Base-by-base conservation (phyloP, 306 rosid species). In the Alnus rubra region DNA sequence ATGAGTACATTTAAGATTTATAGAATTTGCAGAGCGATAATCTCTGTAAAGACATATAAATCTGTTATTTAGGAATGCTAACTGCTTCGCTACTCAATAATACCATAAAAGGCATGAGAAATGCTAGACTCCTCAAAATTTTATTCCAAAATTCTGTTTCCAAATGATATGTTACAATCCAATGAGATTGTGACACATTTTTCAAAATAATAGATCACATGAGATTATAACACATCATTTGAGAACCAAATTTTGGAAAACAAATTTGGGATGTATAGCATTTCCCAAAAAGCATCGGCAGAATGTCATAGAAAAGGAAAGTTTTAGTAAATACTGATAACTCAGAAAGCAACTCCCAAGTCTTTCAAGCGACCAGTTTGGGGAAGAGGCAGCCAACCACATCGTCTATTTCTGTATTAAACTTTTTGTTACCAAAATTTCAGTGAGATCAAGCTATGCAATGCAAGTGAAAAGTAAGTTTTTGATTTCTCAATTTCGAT, bases 381-480 rank as follows among this genome's bases (percentile, higher is more conserved):
- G 39, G 14, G 2, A 33, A 33, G 37, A 33, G 37, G 37, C 37
- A 42, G 45, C 45, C 45, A 78, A 74, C 78, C 76, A 16, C 75
- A 75, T 74, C 70, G 30, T 37, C 64, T 74, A 30, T 68, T 78
- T 68, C 73, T 51, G 69, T 44, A 79, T 42, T 47, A 78, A 19
- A 68, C 81, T 63, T 44, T 49, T 44, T 49, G 87, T 49, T 47
- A 54, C 81, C n/a, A 77, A 80, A 82, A 80, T 69, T 62, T 73
- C 80, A 11, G 59, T 48, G 58, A 56, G 63, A 69, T 53, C 58
- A 70, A 78, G 67, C 78, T 78, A 58, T 50, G 76, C 84, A 55
- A 58, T 50, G 76, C 84, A 55, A 59, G 76, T 78, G 74, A 51
- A 58, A 37, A 51, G 49, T 10, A 70, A 70, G 45, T 31, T 44